These are phyloP conservation scores for Wickerhamiella occidentalis DNA, from an alignment of 805 yeast species.

Conservation along the genomic window DNA sequence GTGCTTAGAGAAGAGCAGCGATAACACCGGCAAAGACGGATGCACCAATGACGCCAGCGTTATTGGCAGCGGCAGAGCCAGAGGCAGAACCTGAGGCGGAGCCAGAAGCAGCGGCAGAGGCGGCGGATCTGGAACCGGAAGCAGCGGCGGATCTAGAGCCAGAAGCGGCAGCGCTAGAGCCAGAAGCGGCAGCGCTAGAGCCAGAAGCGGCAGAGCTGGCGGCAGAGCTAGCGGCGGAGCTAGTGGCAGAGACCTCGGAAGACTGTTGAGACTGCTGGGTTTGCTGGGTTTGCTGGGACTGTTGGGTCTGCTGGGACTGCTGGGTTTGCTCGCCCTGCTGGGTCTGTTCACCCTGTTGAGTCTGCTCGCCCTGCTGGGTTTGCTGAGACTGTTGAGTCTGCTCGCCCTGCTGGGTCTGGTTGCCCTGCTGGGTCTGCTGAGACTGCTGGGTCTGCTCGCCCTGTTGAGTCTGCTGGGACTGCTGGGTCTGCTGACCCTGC, in stretches of 20 bases:
- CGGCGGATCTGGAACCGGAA: background rate
- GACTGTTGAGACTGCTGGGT: background rate
- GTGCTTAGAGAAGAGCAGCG: background rate
- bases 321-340: background rate
- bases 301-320: conserved; percentile 8
- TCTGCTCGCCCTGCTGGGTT: background rate
- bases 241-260: background rate
- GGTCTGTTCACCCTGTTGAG: background rate
- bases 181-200: background rate
- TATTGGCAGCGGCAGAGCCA: background rate
- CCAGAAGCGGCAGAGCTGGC: background rate
- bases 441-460: conserved; percentile 16
- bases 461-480: conserved; percentile 19
- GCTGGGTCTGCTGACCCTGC: conserved; percentile 13
- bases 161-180: background rate
- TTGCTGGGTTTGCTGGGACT: conserved; percentile 9
- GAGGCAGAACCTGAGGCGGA: background rate
- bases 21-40: background rate
- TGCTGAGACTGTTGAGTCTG: conserved; percentile 1
- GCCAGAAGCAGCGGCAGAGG: background rate
- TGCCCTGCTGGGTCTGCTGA: background rate
- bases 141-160: background rate
- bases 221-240: no score
- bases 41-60: background rate
- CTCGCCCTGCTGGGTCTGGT: background rate